Conservation (phyloP, 352 stramenopile genomes). For the Elongisporangium anandrum region DNA sequence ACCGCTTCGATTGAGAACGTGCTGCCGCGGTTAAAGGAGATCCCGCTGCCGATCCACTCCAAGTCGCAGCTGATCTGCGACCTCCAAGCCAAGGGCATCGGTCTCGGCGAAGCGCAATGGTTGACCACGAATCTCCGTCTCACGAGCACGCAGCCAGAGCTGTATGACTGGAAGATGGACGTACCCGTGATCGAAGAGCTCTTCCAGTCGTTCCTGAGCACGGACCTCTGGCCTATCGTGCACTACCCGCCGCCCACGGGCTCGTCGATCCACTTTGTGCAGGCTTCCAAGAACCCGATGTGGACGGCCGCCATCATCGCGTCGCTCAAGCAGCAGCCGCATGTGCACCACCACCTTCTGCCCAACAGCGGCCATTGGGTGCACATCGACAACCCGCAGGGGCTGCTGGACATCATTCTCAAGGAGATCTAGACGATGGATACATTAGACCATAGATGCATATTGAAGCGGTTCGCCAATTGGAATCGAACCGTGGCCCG, state of each 20-base stretch:
- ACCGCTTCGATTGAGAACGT: constrained; percentile 74
- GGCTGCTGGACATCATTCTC: constrained; percentile 61
- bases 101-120: constrained; percentile 69
- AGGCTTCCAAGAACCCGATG: constrained; percentile 71
- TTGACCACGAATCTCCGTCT: constrained; percentile 76
- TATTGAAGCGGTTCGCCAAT: background rate
- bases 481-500: background rate
- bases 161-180: constrained; percentile 83
- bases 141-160: constrained; percentile 36
- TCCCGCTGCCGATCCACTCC: constrained; percentile 64
- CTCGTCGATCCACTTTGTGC: constrained; percentile 72
- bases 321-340: constrained; percentile 32
- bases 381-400: constrained; percentile 78
- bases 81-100: constrained; percentile 53
- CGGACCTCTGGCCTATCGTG: constrained; percentile 69
- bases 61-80: constrained; percentile 65
- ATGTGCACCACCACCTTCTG: constrained; percentile 67
- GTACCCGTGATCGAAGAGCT: constrained; percentile 68
- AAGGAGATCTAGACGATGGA: background rate
- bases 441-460: background rate
- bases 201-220: constrained; percentile 58
- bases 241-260: constrained; percentile 22
- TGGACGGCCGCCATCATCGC: constrained; percentile 51
- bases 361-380: constrained; percentile 79
- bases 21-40: constrained; percentile 61